These are phyloP conservation scores for Cyberlindnera petersonii DNA, from an alignment of 805 yeast genomes.

Conservation along the genomic window DNA sequence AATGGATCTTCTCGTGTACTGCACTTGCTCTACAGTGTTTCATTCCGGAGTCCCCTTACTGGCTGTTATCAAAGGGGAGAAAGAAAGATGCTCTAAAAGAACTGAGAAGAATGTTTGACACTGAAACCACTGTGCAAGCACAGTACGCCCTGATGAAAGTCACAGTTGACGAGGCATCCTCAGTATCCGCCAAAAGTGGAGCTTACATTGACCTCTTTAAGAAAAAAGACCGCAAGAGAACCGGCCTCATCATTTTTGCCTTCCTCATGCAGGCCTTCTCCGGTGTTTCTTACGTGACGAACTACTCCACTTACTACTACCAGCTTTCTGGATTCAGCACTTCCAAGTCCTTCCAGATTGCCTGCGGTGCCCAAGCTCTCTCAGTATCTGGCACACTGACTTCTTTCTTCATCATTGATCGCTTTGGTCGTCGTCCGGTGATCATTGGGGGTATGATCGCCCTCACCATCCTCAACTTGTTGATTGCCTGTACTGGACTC, in stretches of 20 bases:
- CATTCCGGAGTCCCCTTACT: slow-evolving; percentile 45
- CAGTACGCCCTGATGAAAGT: slow-evolving; percentile 31
- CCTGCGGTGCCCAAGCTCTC: slow-evolving; percentile 32
- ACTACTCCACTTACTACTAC: slow-evolving; percentile 46
- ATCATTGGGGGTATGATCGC: slow-evolving; percentile 29
- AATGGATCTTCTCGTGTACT: slow-evolving; percentile 19
- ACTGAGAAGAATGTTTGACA: slow-evolving; percentile 23
- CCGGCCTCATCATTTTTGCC: slow-evolving; percentile 31
- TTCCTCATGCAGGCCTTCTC: slow-evolving; percentile 42
- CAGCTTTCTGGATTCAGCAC: slow-evolving; percentile 43
- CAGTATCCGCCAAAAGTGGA: slow-evolving; percentile 27
- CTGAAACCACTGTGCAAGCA: slow-evolving; percentile 24
- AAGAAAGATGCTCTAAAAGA: slow-evolving; percentile 32
- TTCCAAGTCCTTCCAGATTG: slow-evolving; percentile 36
- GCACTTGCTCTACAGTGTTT: slow-evolving; percentile 32
- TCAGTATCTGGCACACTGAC: slow-evolving; percentile 30
- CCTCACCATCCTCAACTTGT: slow-evolving; percentile 23
- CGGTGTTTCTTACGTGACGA: slow-evolving; percentile 41
- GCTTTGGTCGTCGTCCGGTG: slow-evolving; percentile 30
- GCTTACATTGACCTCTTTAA: slow-evolving; percentile 41
- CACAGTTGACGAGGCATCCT: slow-evolving; percentile 27
- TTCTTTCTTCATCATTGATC: slow-evolving; percentile 31
- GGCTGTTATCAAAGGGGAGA: slow-evolving; percentile 34
- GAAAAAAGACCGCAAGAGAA: slow-evolving; percentile 40
- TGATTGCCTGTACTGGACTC: slow-evolving; percentile 27